Evolutionary conservation across 2,329 filamentous ascomycete genomes (phyloP).

Genomic region (Ophioceras dolichostomum): DNA sequence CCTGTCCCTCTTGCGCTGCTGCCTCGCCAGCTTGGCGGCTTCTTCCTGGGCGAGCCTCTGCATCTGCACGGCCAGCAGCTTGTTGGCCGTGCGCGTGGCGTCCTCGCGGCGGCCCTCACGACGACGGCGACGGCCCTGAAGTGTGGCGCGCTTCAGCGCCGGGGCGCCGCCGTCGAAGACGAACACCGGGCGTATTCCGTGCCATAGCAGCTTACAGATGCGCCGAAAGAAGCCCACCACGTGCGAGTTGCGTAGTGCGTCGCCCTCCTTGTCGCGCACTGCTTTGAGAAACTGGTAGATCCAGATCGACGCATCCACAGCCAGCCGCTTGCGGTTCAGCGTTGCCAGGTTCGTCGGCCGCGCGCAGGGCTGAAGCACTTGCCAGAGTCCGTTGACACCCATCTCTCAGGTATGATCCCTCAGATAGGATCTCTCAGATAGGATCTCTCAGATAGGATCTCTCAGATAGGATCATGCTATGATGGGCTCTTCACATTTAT

Average conservation of each 20-base stretch:
- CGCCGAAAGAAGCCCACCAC: slow-evolving; percentile 96
- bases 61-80: slow-evolving; percentile 88
- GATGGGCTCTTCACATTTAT: too few species aligned
- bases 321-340: slow-evolving; percentile 89
- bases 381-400: slow-evolving; percentile 98
- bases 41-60: slow-evolving; percentile 79
- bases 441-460: not conserved
- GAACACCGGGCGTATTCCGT: slow-evolving; percentile 92
- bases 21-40: slow-evolving; percentile 42
- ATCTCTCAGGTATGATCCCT: slow-evolving; percentile 35
- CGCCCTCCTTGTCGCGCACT: slow-evolving; percentile 95
- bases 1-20: not conserved
- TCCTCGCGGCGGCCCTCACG: slow-evolving; percentile 86
- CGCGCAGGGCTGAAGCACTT: slow-evolving; percentile 86
- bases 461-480: too few species aligned
- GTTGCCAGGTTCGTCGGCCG: slow-evolving; percentile 94
- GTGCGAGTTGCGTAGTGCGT: slow-evolving; percentile 90
- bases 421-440: not conserved
- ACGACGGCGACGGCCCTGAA: slow-evolving; percentile 62
- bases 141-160: slow-evolving; percentile 79
- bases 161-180: slow-evolving; percentile 97
- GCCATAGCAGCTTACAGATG: slow-evolving; percentile 95
- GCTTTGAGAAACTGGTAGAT: slow-evolving; percentile 99
- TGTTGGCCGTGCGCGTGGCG: slow-evolving; percentile 82
- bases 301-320: slow-evolving; percentile 97